Percentiles rank a stretch among this genome's conserved stretches.
phyloP scores from a whole-genome alignment of 306 rosid genomes.

The Geum urbanum region DNA sequence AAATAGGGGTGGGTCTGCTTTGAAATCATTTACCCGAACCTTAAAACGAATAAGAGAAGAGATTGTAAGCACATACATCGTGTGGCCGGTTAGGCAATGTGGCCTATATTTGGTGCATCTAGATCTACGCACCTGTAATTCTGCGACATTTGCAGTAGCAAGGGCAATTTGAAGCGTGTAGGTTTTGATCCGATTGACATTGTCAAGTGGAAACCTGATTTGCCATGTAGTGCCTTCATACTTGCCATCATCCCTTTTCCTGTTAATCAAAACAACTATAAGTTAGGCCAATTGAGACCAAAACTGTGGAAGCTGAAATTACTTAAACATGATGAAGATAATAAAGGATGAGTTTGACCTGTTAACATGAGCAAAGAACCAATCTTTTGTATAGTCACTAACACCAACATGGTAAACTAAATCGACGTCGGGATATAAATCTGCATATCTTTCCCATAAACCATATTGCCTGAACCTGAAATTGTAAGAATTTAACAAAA shows the following conservation, averaged over 20 bases:
- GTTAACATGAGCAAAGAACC: constrained; percentile 93
- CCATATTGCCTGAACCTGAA: constrained; percentile 87
- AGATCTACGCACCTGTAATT: constrained; percentile 41
- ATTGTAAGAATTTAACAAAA: neutral
- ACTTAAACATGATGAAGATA: neutral
- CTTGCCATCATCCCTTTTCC: constrained; percentile 52
- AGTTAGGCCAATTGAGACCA: neutral
- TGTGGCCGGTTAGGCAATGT: neutral
- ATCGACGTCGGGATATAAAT: constrained; percentile 64
- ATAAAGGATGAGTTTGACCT: constrained; percentile 40
- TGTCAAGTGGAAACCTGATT: constrained; percentile 54
- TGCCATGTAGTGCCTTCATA: constrained; percentile 73
- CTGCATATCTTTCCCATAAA: constrained; percentile 90
- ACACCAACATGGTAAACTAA: constrained; percentile 64
- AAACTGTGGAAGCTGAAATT: neutral
- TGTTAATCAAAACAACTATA: constrained; percentile 7
- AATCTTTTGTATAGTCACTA: constrained; percentile 66
- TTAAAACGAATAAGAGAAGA: constrained; percentile 5
- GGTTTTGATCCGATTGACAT: constrained; percentile 28
- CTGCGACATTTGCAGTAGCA: constrained; percentile 59
- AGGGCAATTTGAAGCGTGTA: constrained; percentile 62
- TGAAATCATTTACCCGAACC: constrained; percentile 53
- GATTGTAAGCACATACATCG: neutral
- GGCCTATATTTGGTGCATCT: neutral
- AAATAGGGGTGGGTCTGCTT: constrained; percentile 43